Base-by-base conservation (phyloP, 768 basidiomycete genomes). In the Rhodotorula sphaerocarpa region DNA sequence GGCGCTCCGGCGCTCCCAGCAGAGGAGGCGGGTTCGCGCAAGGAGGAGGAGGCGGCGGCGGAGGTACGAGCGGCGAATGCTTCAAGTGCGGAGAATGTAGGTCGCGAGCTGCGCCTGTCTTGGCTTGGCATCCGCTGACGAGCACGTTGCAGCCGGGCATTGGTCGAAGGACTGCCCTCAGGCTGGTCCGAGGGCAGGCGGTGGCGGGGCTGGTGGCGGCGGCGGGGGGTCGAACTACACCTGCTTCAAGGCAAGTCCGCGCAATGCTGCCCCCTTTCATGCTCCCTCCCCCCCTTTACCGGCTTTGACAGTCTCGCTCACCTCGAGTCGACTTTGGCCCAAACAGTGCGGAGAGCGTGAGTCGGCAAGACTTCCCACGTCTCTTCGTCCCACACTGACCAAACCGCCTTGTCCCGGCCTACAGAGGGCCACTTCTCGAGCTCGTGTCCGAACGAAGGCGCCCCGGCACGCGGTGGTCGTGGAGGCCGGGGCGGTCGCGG, bases 341-440 rank as follows among this genome's bases (percentile, higher is more conserved):
- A 2, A 18, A 31, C 57, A 58, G 57, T 58, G 57, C 42, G 57
- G 57, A 39, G 57, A 58, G 33, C 57, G 57, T 58, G 18, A 39
- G 36, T 16, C 16, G 36, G 10, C 36, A 39, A 39, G 36, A 39
- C n/a, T n/a, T n/a, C n/a, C n/a, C n/a, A 16, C 50, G 57, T 27
- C 12, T 10, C 3, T 0, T 7, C 14, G 3, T 27, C 20, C 21
- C 30, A 12, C 31, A 16, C 41, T 51, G 30, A 31, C 28, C 48
- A 1, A 21, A 1, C n/a, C 18, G 23, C 12, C 42, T 43, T 11
- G 18, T n/a, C 47, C 3, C 3, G 23, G 7, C 34, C 4, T 18
- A 33, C 61, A 63, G 61, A 52, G n/a, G 75, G 75, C 7, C 76
- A 76, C 60, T 76, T 73, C 71, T 64, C 75, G 5, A 70, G 51